phyloP scores from a whole-genome alignment of 495 filamentous ascomycete genomes.

The Penicillium goetzii region DNA sequence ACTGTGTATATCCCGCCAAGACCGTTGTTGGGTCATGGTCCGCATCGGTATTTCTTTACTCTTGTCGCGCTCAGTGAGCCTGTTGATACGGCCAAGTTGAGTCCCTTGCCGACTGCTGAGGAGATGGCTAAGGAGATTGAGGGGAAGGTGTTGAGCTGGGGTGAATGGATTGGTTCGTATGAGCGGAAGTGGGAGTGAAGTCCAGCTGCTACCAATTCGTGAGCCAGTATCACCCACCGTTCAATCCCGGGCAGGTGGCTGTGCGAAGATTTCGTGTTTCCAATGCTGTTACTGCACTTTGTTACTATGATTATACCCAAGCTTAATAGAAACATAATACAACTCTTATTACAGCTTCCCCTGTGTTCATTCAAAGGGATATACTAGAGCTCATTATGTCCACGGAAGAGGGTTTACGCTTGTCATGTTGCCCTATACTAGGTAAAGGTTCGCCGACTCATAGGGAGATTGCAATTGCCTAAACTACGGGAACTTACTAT shows the following conservation, averaged over 20 bases:
- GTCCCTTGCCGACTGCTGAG: slow-evolving; percentile 18
- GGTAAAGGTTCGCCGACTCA: no score
- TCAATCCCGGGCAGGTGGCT: no score
- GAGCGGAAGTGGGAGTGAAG: slow-evolving; percentile 42
- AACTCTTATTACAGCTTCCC: no score
- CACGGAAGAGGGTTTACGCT: no score
- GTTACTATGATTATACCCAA: background rate
- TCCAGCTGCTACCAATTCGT: background rate
- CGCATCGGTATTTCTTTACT: slow-evolving; percentile 56
- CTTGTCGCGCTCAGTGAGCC: slow-evolving; percentile 49
- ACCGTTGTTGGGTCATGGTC: slow-evolving; percentile 50
- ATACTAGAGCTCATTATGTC: no score
- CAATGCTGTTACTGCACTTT: background rate
- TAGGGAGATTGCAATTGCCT: no score
- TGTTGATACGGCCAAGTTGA: slow-evolving; percentile 39
- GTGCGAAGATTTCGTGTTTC: background rate
- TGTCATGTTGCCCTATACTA: no score
- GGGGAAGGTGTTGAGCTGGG: slow-evolving; percentile 56
- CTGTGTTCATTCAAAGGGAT: no score
- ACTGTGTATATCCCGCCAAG: slow-evolving; percentile 45
- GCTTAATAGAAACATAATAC: background rate
- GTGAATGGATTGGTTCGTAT: slow-evolving; percentile 53
- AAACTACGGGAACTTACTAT: no score
- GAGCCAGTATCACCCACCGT: background rate
- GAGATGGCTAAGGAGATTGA: slow-evolving; percentile 44